Percentiles rank a stretch among this genome's conserved stretches.
These are phyloP conservation scores for Santalum album DNA, from an alignment of 164 flowering plant genomes.

Conservation along the genomic window DNA sequence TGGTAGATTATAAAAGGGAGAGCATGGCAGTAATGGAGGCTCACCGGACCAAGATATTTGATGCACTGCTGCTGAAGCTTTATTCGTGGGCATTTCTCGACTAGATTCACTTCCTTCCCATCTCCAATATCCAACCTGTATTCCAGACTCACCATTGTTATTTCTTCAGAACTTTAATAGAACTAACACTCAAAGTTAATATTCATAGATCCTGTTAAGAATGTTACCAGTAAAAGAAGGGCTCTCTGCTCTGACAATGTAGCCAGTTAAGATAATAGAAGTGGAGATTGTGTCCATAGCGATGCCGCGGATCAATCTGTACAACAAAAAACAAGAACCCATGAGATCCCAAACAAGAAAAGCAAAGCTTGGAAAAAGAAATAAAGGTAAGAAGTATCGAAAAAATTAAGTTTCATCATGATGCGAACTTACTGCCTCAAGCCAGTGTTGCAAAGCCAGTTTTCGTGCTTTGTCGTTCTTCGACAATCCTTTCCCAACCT, in stretches of 20 bases:
- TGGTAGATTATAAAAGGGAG: background rate
- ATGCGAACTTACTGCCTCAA: conserved; percentile 57
- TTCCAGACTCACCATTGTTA: background rate
- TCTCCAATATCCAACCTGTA: conserved; percentile 74
- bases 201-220: background rate
- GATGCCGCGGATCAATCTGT: conserved; percentile 79
- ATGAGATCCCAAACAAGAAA: background rate
- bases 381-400: background rate
- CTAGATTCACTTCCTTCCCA: conserved; percentile 58
- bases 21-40: conserved; percentile 5
- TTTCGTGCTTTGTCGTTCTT: conserved; percentile 60
- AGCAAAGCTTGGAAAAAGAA: background rate
- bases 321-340: conserved; percentile 2
- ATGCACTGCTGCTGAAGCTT: conserved; percentile 72
- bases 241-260: conserved; percentile 53
- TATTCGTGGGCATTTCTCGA: conserved; percentile 56
- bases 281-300: conserved; percentile 75
- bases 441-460: conserved; percentile 77
- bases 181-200: background rate
- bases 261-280: conserved; percentile 63
- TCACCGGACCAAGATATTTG: conserved; percentile 71
- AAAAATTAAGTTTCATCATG: background rate
- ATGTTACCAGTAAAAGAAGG: conserved; percentile 75
- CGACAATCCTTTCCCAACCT: conserved; percentile 73
- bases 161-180: background rate